Evolutionary conservation across 148 eudicot species (phyloP).

Genomic region (Cornus suecica): DNA sequence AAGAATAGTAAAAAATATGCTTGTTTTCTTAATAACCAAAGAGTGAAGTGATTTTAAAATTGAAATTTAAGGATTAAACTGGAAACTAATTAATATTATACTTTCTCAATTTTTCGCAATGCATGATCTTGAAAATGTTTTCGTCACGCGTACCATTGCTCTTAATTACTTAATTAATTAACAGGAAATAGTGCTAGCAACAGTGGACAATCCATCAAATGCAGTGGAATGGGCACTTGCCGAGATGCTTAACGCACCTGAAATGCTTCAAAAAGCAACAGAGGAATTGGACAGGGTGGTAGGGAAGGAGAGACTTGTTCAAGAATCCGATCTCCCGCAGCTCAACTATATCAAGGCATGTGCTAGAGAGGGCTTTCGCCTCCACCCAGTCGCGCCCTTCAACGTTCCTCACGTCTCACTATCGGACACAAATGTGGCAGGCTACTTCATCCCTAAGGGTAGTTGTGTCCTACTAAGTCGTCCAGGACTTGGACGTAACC

Average conservation of each 20-base stretch:
- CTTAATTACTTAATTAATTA: not conserved
- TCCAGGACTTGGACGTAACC: constrained; percentile 3
- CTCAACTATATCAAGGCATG: constrained; percentile 16
- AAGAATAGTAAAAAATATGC: too few species aligned
- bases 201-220: constrained; percentile 17
- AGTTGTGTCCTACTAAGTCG: constrained; percentile 3
- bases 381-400: constrained; percentile 10
- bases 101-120: too few species aligned
- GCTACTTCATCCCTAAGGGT: constrained; percentile 17
- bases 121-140: too few species aligned
- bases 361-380: constrained; percentile 3
- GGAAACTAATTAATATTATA: too few species aligned
- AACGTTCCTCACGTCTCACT: constrained; percentile 8
- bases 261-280: not conserved
- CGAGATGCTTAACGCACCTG: constrained; percentile 9
- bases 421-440: not conserved
- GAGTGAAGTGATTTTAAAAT: too few species aligned
- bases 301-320: constrained; percentile 7
- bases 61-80: too few species aligned
- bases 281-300: constrained; percentile 14
- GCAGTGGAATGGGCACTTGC: constrained; percentile 13
- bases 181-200: constrained; percentile 12
- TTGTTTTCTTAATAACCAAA: too few species aligned
- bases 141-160: too few species aligned
- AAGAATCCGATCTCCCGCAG: constrained; percentile 11